A percentile compares a stretch with the other conserved stretches of the same genome.
Evolutionary conservation across 208 protist species (phyloP).

Genomic region (Kentomonas sorsogonicus): DNA sequence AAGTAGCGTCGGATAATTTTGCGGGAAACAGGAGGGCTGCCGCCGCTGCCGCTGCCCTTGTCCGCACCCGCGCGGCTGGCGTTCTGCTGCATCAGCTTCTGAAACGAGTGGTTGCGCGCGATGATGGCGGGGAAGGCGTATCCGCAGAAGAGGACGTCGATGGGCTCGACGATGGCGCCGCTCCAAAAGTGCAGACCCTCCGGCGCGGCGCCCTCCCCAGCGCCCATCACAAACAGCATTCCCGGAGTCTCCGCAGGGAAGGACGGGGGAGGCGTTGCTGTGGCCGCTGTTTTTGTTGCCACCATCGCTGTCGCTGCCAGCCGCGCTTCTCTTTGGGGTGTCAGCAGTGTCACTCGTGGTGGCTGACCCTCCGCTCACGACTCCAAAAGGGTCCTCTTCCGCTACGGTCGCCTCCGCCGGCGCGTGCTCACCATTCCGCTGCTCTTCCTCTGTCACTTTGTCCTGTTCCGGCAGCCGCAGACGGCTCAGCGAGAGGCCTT

Average conservation of each 20-base stretch:
- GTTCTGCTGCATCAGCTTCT: constrained; percentile 26
- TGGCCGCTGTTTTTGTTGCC: background rate
- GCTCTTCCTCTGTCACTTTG: background rate
- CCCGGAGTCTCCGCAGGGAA: constrained; percentile 14
- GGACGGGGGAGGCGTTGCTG: constrained; percentile 1
- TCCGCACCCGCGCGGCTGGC: too few relatives aligned
- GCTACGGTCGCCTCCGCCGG: background rate
- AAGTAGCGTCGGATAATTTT: constrained; percentile 51
- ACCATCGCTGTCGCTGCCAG: background rate
- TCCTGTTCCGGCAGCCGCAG: constrained; percentile 22
- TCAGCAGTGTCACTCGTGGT: too few relatives aligned
- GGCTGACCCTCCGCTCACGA: constrained; percentile 28
- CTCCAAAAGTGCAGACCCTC: constrained; percentile 74
- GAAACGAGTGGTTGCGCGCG: constrained; percentile 36
- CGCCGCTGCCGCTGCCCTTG: too few relatives aligned
- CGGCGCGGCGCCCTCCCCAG: constrained; percentile 12
- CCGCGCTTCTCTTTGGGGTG: too few relatives aligned
- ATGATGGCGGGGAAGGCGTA: constrained; percentile 38
- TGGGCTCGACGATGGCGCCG: constrained; percentile 64
- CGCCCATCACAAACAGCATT: constrained; percentile 60
- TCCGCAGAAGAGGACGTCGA: constrained; percentile 80
- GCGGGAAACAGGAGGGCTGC: too few relatives aligned
- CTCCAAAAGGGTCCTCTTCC: constrained; percentile 54
- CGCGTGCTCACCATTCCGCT: background rate
- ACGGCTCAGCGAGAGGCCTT: constrained; percentile 62